These are phyloP conservation scores for Cocos nucifera DNA, from an alignment of 176 grass and related monocot genomes.

Conservation along the genomic window DNA sequence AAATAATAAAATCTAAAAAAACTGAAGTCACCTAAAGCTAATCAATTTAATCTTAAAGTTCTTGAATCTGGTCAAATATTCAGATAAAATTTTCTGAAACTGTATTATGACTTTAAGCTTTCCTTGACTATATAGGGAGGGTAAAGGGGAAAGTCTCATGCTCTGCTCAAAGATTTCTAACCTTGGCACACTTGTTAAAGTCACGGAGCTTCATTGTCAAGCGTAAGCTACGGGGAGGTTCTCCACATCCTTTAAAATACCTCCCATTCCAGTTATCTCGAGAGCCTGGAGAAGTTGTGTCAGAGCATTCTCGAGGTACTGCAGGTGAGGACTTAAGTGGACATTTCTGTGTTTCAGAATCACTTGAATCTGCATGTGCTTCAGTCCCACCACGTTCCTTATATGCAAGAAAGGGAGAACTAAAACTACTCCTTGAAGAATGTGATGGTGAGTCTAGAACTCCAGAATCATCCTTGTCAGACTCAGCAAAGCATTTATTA, in stretches of 20 bases:
- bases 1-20: too few species aligned
- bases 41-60: too few species aligned
- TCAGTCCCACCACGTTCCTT: constrained; percentile 22
- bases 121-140: too few species aligned
- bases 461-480: constrained; percentile 55
- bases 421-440: constrained; percentile 5
- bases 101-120: too few species aligned
- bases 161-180: constrained; percentile 13
- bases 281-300: constrained; percentile 40
- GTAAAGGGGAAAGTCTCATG: not conserved
- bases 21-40: too few species aligned
- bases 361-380: constrained; percentile 29
- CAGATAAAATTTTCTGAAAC: too few species aligned
- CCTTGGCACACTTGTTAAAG: constrained; percentile 91
- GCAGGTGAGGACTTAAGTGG: constrained; percentile 28
- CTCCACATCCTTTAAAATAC: constrained; percentile 51
- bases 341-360: constrained; percentile 43
- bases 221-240: constrained; percentile 46
- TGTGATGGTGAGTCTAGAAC: constrained; percentile 34
- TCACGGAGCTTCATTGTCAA: constrained; percentile 84
- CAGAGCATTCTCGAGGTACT: constrained; percentile 51
- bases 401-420: constrained; percentile 9
- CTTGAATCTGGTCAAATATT: too few species aligned
- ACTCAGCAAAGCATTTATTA: constrained; percentile 49
- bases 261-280: constrained; percentile 56